Percentiles rank a stretch among this genome's conserved stretches.
phyloP scores from a whole-genome alignment of 495 filamentous ascomycete genomes.

The Margaritispora aquatica region DNA sequence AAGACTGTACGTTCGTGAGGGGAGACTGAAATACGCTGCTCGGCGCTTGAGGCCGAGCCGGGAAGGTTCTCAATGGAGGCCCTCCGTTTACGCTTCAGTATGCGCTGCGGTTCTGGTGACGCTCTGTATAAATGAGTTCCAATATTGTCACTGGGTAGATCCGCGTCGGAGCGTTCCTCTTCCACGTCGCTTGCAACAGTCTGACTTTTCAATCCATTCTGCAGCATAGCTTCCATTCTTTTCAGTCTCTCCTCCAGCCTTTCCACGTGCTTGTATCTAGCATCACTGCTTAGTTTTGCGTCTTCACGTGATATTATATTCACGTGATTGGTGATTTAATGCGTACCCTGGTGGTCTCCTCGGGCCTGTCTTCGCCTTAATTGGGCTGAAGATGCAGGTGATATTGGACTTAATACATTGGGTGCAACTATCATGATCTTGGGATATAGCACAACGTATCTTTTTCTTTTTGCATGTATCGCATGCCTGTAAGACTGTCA shows the following conservation, averaged over 20 bases:
- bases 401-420: slow-evolving; percentile 98
- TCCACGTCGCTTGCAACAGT: neutral
- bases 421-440: slow-evolving; percentile 82
- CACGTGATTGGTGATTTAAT: slow-evolving; percentile 20
- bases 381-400: slow-evolving; percentile 90
- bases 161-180: slow-evolving; percentile 30
- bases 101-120: neutral
- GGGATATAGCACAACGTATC: slow-evolving; percentile 96
- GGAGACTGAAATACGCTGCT: neutral
- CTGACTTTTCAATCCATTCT: neutral
- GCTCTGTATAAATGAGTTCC: too few relatives aligned
- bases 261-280: slow-evolving; percentile 85
- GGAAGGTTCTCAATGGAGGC: neutral
- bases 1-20: neutral
- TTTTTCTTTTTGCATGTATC: slow-evolving; percentile 99
- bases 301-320: neutral
- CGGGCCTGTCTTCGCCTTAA: slow-evolving; percentile 93
- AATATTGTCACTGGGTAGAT: too few relatives aligned
- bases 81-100: neutral
- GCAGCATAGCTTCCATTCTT: slow-evolving; percentile 88
- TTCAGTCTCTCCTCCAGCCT: slow-evolving; percentile 88
- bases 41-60: neutral
- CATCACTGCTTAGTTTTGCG: slow-evolving; percentile 34
- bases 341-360: slow-evolving; percentile 74
- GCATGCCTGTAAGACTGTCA: slow-evolving; percentile 58